Base-by-base conservation (phyloP, 192 early-diverging fungal genomes). In the Haplosporangium gracile region DNA sequence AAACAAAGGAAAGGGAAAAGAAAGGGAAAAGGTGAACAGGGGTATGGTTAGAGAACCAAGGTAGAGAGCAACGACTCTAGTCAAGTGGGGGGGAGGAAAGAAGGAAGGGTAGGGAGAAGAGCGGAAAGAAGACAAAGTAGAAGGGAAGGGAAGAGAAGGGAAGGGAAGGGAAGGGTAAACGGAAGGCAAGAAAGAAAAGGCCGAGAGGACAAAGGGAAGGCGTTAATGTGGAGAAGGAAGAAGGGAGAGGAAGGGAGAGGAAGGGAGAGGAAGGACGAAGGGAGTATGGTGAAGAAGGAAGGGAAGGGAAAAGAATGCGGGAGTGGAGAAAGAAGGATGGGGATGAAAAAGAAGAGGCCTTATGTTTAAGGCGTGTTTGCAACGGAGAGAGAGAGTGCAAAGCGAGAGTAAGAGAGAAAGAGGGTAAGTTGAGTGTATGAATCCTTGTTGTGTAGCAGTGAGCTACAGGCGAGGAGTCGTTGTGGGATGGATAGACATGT, bases 401-500 rank as follows among this genome's bases (percentile, higher is more conserved):
- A 15, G 6, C 15, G 5, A 51, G 49, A 51, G 16, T 20, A 51
- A 22, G 16, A 51, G 43, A 13, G 43, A 18, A 1, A 18, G 49
- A 29, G 57, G 10, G 57, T 10, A 24, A 60, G 57, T 20, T 51
- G 49, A 51, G 18, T 22, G 16, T 51, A 15, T 65, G 60, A 65
- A 32, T 65, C 60, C 60, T 65, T 65, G 60, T 65, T 65, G 60
- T n/a, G 38, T 38, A 71, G 70, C 40, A 71, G 70, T 15, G 22
- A n/a, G 34, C 40, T 71, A 71, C 34, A 40, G 39, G 38, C 20
- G 20, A 38, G 70, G 38, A 42, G 40, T 38, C 70, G 40, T 20
- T n/a, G 39, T 42, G 70, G 70, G 38, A 42, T 71, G 70, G 70
- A 22, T n/a, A 40, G 70, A 42, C 70, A 71, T 71, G 70, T 71